Evolutionary conservation across 495 filamentous ascomycete species (phyloP), one percentile per base, ranked within the genome.

Genomic region (Astrocystis sublimbata): DNA sequence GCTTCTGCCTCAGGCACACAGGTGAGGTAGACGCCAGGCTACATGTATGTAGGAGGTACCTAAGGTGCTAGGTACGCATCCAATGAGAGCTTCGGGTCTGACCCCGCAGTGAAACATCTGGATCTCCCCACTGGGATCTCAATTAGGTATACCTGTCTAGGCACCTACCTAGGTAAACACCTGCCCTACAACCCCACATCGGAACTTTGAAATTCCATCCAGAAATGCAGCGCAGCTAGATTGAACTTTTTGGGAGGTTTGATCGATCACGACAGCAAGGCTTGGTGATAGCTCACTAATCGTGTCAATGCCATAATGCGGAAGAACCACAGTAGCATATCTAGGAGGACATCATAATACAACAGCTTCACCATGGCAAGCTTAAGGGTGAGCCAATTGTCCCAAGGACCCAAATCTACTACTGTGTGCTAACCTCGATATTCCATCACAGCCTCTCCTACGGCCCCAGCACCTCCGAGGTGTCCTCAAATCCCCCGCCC

Each of bases 131-230:
- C n/a, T n/a, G n/a, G n/a, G n/a, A n/a, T n/a, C n/a, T n/a, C n/a
- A n/a, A n/a, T n/a, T n/a, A n/a, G n/a, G n/a, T n/a, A n/a, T n/a
- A n/a, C n/a, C n/a, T n/a, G n/a, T n/a, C n/a, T n/a, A n/a, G n/a
- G n/a, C n/a, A n/a, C n/a, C n/a, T n/a, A n/a, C n/a, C n/a, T n/a
- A n/a, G n/a, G n/a, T n/a, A n/a, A n/a, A n/a, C n/a, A n/a, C n/a
- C 26, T 5, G 17, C 28, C 19, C 49, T 52, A 6, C 15, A 53
- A 10, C 21, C 13, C 35, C 12, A 45, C n/a, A 43, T 66, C 68
- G 68, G 68, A 67, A 60, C 45, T 61, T 43, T 58, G 60, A 69
- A 71, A 66, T 71, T 67, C 68, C 68, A 61, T 56, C 30, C 66
- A 66, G 68, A 69, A n/a, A 33, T 51, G 59, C 21, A 33, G 15